Conservation (phyloP, 179 eudicot species). For the Silene coronaria region DNA sequence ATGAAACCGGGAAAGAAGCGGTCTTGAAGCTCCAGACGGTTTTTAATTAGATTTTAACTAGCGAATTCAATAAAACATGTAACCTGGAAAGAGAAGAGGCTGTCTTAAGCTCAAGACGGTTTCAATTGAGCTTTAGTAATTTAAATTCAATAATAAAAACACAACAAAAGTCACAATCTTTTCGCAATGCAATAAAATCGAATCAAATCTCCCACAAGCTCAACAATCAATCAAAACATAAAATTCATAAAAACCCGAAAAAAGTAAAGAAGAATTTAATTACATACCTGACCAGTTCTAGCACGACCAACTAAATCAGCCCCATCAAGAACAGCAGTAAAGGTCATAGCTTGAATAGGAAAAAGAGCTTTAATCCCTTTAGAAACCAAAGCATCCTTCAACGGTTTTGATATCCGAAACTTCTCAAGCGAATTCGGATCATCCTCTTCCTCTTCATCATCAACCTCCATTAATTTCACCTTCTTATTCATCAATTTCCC, state of each 20-base stretch:
- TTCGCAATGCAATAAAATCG: not conserved
- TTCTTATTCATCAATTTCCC: conserved; percentile 17
- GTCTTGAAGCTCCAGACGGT: not conserved
- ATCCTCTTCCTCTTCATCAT: conserved; percentile 20
- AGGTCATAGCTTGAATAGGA: conserved; percentile 90
- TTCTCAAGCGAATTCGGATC: conserved; percentile 58
- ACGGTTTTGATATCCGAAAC: conserved; percentile 60
- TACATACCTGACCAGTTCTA: conserved; percentile 79
- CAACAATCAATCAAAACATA: not conserved
- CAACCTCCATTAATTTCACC: conserved; percentile 36
- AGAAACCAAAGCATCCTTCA: conserved; percentile 46
- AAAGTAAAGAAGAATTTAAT: not conserved
- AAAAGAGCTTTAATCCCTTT: conserved; percentile 79
- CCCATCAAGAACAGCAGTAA: conserved; percentile 59
- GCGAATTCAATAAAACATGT: not conserved
- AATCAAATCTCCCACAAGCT: not conserved
- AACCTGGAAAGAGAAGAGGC: too few relatives aligned
- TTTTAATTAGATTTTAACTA: not conserved
- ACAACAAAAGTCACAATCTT: not conserved
- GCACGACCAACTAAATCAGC: conserved; percentile 86
- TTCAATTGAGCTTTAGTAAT: too few relatives aligned
- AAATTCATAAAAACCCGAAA: not conserved
- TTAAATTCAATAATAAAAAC: too few relatives aligned
- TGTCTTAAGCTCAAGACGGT: too few relatives aligned
- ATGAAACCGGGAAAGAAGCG: not conserved